Percentiles rank a stretch among this genome's conserved stretches.
Evolutionary conservation across 2,329 filamentous ascomycete species (phyloP).

Genomic region (Cordyceps javanica): DNA sequence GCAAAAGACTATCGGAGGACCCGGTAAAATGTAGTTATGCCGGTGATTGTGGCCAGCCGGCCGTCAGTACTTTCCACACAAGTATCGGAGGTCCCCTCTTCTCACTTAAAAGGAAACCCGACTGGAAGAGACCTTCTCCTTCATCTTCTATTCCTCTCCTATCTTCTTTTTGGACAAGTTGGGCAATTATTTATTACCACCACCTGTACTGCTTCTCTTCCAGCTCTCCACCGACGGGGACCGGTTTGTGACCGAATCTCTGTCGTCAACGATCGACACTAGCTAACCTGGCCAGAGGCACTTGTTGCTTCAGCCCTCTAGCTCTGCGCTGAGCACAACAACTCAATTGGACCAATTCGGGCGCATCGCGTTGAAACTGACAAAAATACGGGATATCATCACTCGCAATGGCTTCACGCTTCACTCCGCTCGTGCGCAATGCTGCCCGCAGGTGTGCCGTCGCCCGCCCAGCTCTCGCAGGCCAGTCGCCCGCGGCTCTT

Average conservation of each 20-base stretch:
- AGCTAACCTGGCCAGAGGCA: background rate
- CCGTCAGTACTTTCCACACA: background rate
- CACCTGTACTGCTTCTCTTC: background rate
- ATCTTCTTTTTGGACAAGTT: background rate
- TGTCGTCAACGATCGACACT: background rate
- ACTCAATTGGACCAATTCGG: background rate
- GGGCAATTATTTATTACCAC: background rate
- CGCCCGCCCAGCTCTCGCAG: constrained; percentile 12
- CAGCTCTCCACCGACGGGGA: background rate
- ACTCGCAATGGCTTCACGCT: constrained; percentile 18
- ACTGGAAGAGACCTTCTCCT: too few species aligned
- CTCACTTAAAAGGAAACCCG: too few species aligned
- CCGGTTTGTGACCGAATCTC: background rate
- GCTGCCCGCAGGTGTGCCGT: constrained; percentile 21
- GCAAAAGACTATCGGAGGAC: background rate
- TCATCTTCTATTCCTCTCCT: too few species aligned
- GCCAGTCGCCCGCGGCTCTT: constrained; percentile 20
- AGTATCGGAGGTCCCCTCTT: too few species aligned
- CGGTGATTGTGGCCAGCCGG: background rate
- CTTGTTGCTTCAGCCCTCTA: background rate
- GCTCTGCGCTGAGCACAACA: background rate
- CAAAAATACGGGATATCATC: background rate
- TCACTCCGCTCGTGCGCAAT: constrained; percentile 24
- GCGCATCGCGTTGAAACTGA: background rate
- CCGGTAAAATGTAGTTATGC: background rate